phyloP scores from a whole-genome alignment of 805 yeast species.

The Wickerhamomyces ciferrii region DNA sequence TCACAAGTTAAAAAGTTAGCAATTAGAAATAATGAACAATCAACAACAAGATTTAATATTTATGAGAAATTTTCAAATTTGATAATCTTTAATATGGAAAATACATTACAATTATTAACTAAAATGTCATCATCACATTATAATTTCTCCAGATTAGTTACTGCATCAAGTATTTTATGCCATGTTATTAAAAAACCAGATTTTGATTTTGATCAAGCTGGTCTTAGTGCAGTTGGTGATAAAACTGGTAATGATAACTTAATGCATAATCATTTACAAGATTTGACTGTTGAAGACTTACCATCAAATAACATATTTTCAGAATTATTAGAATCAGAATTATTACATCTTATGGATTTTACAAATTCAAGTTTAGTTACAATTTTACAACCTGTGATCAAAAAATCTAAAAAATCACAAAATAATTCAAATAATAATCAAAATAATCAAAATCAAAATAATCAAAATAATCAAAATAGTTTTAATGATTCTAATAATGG shows the following conservation, averaged over 20 bases:
- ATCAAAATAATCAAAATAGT: not conserved
- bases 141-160: slow-evolving; percentile 13
- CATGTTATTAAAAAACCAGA: slow-evolving; percentile 11
- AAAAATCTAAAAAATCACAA: slow-evolving; percentile 1
- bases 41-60: slow-evolving; percentile 3
- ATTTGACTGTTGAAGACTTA: slow-evolving; percentile 11
- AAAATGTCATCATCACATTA: slow-evolving; percentile 9
- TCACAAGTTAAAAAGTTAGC: slow-evolving; percentile 13
- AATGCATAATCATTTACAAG: slow-evolving; percentile 4
- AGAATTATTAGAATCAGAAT: slow-evolving; percentile 11
- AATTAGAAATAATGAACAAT: not conserved
- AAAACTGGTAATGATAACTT: not conserved
- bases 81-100: slow-evolving; percentile 6
- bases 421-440: not conserved
- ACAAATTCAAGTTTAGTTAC: slow-evolving; percentile 8
- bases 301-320: slow-evolving; percentile 13
- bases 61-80: slow-evolving; percentile 8
- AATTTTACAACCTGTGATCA: slow-evolving; percentile 13
- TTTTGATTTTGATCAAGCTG: slow-evolving; percentile 12
- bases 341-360: slow-evolving; percentile 6
- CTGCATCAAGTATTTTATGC: slow-evolving; percentile 10
- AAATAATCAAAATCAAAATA: not conserved
- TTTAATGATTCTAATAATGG: too few relatives aligned
- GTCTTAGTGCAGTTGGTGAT: not conserved
- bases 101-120: slow-evolving; percentile 10